phyloP scores from a whole-genome alignment of 2,329 filamentous ascomycete genomes.

The Magnaporthiopsis poae region DNA sequence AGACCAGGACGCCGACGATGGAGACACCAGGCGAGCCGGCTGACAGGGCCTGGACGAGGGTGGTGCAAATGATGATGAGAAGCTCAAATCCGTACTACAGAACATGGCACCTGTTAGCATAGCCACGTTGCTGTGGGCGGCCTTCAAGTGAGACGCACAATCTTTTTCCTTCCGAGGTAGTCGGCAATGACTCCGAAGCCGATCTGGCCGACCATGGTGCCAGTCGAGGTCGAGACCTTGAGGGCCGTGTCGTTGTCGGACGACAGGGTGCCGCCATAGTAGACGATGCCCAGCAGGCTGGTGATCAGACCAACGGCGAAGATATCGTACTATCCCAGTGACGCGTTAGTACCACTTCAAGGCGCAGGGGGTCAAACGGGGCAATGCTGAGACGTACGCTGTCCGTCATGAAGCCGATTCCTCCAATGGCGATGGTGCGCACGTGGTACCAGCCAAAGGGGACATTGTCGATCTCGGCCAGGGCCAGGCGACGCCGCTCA shows the following conservation, averaged over 20 bases:
- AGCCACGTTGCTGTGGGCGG: not conserved
- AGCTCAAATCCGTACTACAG: slow-evolving; percentile 60
- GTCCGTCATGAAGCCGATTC: slow-evolving; percentile 83
- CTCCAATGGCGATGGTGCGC: slow-evolving; percentile 65
- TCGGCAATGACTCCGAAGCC: slow-evolving; percentile 73
- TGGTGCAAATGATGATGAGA: slow-evolving; percentile 71
- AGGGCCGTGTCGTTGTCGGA: slow-evolving; percentile 65
- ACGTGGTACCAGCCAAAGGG: slow-evolving; percentile 80
- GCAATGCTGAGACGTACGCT: slow-evolving; percentile 29
- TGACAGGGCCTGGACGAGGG: slow-evolving; percentile 60
- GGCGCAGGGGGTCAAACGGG: not conserved
- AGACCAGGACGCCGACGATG: slow-evolving; percentile 59
- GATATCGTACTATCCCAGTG: slow-evolving; percentile 51
- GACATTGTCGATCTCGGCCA: slow-evolving; percentile 73
- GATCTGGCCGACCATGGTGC: slow-evolving; percentile 74
- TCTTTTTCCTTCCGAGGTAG: slow-evolving; percentile 38
- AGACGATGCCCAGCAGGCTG: slow-evolving; percentile 70
- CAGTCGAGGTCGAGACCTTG: slow-evolving; percentile 74
- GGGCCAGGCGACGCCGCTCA: slow-evolving; percentile 67
- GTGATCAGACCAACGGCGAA: slow-evolving; percentile 68
- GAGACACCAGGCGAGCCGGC: slow-evolving; percentile 54
- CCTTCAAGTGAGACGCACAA: slow-evolving; percentile 12
- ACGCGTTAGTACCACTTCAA: not conserved
- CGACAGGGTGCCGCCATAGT: slow-evolving; percentile 56
- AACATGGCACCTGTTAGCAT: not conserved